phyloP scores from a whole-genome alignment of 495 filamentous ascomycete species.

The Aspergillus cavernicola region DNA sequence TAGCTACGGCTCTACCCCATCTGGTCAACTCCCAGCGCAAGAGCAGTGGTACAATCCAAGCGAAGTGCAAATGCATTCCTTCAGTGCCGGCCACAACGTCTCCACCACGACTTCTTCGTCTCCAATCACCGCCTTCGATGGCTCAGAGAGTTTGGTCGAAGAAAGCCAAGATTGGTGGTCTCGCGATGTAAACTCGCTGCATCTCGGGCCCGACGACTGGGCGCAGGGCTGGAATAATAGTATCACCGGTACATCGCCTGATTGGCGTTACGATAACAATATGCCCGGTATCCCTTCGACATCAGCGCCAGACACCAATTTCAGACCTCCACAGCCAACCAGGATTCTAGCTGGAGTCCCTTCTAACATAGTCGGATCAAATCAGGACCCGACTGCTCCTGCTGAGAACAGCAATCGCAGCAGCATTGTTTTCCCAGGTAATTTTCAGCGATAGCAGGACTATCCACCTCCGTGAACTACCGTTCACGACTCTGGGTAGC shows the following conservation, averaged over 20 bases:
- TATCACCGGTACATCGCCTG: conserved; percentile 11
- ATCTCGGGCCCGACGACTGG: conserved; percentile 50
- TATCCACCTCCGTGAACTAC: not conserved
- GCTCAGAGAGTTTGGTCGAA: conserved; percentile 46
- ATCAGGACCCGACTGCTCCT: conserved; percentile 3
- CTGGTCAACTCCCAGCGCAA: conserved; percentile 12
- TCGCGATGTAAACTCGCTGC: conserved; percentile 42
- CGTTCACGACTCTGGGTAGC: not conserved
- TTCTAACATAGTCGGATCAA: conserved; percentile 6
- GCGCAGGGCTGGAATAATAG: conserved; percentile 17
- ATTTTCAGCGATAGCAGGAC: conserved; percentile 12
- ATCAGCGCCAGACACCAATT: conserved; percentile 8
- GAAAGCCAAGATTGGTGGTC: conserved; percentile 61
- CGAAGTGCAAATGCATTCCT: conserved; percentile 12
- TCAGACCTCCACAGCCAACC: conserved; percentile 4
- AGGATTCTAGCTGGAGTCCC: conserved; percentile 3
- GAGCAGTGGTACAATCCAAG: conserved; percentile 30
- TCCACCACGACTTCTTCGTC: conserved; percentile 26
- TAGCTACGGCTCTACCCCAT: conserved; percentile 17
- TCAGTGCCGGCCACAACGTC: conserved; percentile 17
- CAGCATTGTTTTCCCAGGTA: conserved; percentile 8
- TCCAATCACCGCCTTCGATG: conserved; percentile 39
- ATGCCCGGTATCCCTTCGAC: conserved; percentile 5
- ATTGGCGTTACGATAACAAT: conserved; percentile 10
- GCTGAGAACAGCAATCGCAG: conserved; percentile 1